Conservation (phyloP, 352 stramenopile species). For the Pilasporangium apinafurcum region DNA sequence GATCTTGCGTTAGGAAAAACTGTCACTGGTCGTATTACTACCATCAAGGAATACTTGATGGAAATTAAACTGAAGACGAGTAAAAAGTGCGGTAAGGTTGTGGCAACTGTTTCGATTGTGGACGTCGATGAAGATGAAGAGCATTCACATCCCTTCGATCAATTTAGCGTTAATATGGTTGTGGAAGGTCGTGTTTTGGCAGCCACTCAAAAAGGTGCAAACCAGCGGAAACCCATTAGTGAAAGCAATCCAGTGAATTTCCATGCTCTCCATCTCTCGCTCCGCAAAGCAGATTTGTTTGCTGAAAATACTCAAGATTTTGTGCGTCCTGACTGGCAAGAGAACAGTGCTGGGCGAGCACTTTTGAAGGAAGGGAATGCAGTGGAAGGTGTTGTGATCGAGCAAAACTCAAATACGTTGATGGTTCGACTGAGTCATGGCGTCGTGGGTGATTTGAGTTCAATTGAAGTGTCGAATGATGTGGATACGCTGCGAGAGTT, state of each 20-base stretch:
- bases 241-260: slow-evolving; percentile 72
- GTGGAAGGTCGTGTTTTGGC: slow-evolving; percentile 65
- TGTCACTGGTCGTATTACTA: slow-evolving; percentile 59
- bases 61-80: slow-evolving; percentile 76
- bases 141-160: slow-evolving; percentile 71
- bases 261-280: slow-evolving; percentile 60
- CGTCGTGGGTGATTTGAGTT: slow-evolving; percentile 55
- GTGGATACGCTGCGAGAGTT: slow-evolving; percentile 48
- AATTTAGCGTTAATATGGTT: slow-evolving; percentile 66
- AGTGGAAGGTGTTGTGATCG: slow-evolving; percentile 63
- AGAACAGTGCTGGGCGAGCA: slow-evolving; percentile 54
- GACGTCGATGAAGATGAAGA: slow-evolving; percentile 64
- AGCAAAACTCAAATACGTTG: slow-evolving; percentile 50
- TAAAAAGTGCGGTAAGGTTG: slow-evolving; percentile 74
- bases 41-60: slow-evolving; percentile 79
- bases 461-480: slow-evolving; percentile 65
- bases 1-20: slow-evolving; percentile 61
- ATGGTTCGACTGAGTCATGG: slow-evolving; percentile 67
- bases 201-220: slow-evolving; percentile 65
- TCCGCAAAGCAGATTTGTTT: slow-evolving; percentile 47
- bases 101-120: slow-evolving; percentile 72
- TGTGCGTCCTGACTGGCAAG: slow-evolving; percentile 74
- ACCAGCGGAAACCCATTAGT: slow-evolving; percentile 83
- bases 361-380: slow-evolving; percentile 54
- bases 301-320: slow-evolving; percentile 26